phyloP scores from a whole-genome alignment of 805 yeast genomes.

The Wickerhamomyces chaumierensis region DNA sequence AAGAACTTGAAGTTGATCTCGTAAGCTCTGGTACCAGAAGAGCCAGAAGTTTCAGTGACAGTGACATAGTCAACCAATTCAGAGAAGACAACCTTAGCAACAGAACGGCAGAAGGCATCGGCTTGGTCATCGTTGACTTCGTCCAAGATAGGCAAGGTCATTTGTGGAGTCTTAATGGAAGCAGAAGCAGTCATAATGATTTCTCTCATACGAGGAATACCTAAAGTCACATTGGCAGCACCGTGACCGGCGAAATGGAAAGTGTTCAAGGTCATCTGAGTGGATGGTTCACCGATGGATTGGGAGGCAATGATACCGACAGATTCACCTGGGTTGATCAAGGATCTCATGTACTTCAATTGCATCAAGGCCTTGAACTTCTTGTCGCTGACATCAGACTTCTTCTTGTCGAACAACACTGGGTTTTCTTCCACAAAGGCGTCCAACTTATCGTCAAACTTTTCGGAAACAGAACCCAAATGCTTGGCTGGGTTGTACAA shows the following conservation, averaged over 20 bases:
- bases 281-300: conserved; percentile 97
- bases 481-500: conserved; percentile 81
- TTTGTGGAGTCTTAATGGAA: conserved; percentile 94
- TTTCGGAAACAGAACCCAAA: conserved; percentile 88
- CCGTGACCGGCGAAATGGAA: conserved; percentile 99
- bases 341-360: conserved; percentile 92
- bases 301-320: conserved; percentile 98
- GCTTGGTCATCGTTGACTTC: conserved; percentile 83
- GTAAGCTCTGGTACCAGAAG: conserved; percentile 57
- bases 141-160: conserved; percentile 77
- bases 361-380: conserved; percentile 96
- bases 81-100: conserved; percentile 73
- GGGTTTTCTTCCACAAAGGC: conserved; percentile 47
- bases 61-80: conserved; percentile 79
- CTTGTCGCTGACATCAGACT: conserved; percentile 47
- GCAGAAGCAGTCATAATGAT: conserved; percentile 98
- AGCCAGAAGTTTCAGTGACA: conserved; percentile 83
- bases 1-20: conserved; percentile 66
- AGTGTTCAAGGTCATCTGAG: conserved; percentile 96
- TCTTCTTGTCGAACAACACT: conserved; percentile 34
- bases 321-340: conserved; percentile 93
- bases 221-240: conserved; percentile 98
- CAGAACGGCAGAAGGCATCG: conserved; percentile 84
- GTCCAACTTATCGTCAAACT: conserved; percentile 74
- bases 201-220: conserved; percentile 99